Conservation (phyloP, 805 yeast species). For the Saccharomycopsis lassenensis region DNA sequence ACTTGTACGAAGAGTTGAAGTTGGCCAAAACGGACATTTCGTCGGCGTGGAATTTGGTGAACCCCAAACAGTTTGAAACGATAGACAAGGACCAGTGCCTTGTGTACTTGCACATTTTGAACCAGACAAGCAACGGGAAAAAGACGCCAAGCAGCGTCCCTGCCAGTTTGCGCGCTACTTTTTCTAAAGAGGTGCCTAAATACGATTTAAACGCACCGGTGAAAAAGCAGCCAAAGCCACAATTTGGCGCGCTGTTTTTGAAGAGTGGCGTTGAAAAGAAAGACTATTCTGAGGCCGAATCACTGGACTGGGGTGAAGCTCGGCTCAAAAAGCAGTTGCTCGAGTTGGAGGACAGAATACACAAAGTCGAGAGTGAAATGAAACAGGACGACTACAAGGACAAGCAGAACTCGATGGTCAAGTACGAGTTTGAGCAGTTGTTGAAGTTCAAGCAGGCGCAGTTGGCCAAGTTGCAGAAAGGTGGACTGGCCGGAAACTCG, state of each 20-base stretch:
- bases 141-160: conserved; percentile 94
- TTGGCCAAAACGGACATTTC: conserved; percentile 80
- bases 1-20: conserved; percentile 54
- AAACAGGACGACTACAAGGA: conserved; percentile 26
- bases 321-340: conserved; percentile 68
- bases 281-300: conserved; percentile 30
- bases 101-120: conserved; percentile 81
- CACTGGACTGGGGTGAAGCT: conserved; percentile 91
- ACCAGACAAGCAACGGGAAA: conserved; percentile 71
- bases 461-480: conserved; percentile 28
- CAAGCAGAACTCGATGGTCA: conserved; percentile 26
- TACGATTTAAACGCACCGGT: conserved; percentile 36
- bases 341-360: conserved; percentile 58
- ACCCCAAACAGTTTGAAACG: conserved; percentile 77
- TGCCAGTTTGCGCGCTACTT: conserved; percentile 80
- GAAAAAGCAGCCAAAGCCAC: conserved; percentile 22
- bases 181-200: conserved; percentile 72
- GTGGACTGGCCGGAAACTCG: too few species aligned
- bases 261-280: conserved; percentile 7
- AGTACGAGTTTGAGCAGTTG: conserved; percentile 70
- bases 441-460: conserved; percentile 65
- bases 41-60: conserved; percentile 90
- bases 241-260: conserved; percentile 46
- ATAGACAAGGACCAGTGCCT: conserved; percentile 90
- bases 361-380: conserved; percentile 41